A percentile compares a stretch with the other conserved stretches of the same genome.
phyloP scores from a whole-genome alignment of 306 rosid species.

The Aeschynomene evenia region DNA sequence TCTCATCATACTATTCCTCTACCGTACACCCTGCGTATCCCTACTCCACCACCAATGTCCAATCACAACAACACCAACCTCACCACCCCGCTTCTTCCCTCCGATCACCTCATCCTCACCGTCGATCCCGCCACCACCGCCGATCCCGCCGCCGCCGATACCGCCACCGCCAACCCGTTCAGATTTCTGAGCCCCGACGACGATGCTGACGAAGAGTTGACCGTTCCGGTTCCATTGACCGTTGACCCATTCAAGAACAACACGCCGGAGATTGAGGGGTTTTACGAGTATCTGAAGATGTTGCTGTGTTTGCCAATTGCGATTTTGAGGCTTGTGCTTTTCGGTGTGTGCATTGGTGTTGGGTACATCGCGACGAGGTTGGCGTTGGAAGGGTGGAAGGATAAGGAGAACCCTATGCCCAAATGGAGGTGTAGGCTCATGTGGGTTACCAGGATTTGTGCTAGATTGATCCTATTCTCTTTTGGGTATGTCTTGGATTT shows the following conservation, averaged over 20 bases:
- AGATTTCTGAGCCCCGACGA: slow-evolving; percentile 50
- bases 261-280: slow-evolving; percentile 50
- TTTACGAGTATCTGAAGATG: slow-evolving; percentile 72
- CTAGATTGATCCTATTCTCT: slow-evolving; percentile 77
- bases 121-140: slow-evolving; percentile 20
- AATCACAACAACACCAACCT: slow-evolving; percentile 34
- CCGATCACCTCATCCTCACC: slow-evolving; percentile 57
- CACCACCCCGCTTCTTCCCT: slow-evolving; percentile 57
- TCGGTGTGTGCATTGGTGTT: slow-evolving; percentile 54
- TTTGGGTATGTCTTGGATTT: slow-evolving; percentile 62
- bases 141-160: neutral
- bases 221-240: slow-evolving; percentile 49
- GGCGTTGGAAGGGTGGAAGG: slow-evolving; percentile 86
- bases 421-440: slow-evolving; percentile 73
- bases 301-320: slow-evolving; percentile 60
- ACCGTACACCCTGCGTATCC: neutral
- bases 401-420: slow-evolving; percentile 75
- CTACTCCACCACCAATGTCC: slow-evolving; percentile 45
- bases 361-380: slow-evolving; percentile 71
- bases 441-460: slow-evolving; percentile 80
- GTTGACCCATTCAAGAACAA: slow-evolving; percentile 74
- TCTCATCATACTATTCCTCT: neutral
- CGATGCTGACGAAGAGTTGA: slow-evolving; percentile 24
- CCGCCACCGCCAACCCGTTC: slow-evolving; percentile 40
- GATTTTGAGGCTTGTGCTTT: slow-evolving; percentile 51